These are phyloP conservation scores for Spathaspora girioi DNA, from an alignment of 805 yeast genomes.

Conservation along the genomic window DNA sequence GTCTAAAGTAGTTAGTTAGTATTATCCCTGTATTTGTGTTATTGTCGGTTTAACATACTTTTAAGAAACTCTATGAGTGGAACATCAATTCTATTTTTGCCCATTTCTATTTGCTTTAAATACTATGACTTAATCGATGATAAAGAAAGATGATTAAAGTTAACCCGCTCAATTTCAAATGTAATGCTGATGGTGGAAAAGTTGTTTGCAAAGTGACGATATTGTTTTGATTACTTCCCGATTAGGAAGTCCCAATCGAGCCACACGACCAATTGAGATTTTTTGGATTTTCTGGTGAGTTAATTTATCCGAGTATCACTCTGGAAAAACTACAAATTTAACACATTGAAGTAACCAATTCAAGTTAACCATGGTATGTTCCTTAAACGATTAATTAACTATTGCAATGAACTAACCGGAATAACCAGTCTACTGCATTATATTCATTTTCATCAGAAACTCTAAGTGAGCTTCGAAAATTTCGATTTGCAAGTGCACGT, in stretches of 20 bases:
- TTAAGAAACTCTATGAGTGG: conserved; percentile 42
- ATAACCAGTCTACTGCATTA: conserved; percentile 31
- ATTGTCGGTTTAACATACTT: conserved; percentile 25
- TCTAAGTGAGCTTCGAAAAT: conserved; percentile 56
- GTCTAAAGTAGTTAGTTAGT: conserved; percentile 16
- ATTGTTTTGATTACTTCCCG: conserved; percentile 4
- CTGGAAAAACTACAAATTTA: no score
- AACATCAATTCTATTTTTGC: conserved; percentile 11
- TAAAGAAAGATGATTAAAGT: background rate
- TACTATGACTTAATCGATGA: background rate
- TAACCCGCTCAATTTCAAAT: background rate
- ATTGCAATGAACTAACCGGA: background rate
- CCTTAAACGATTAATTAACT: background rate
- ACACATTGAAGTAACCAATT: no score
- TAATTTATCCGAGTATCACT: background rate
- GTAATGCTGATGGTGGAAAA: background rate
- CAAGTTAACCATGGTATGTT: background rate
- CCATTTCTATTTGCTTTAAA: conserved; percentile 1
- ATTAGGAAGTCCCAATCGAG: conserved; percentile 2
- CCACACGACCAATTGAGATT: conserved; percentile 2
- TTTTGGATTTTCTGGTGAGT: background rate
- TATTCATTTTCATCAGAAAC: conserved; percentile 66
- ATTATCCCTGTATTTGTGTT: background rate
- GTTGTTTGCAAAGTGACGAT: background rate
- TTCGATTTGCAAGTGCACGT: conserved; percentile 70